Evolutionary conservation across 208 protist species (phyloP), one percentile per base, ranked within the genome.

Genomic region (Trypanosomatidae sp.): DNA sequence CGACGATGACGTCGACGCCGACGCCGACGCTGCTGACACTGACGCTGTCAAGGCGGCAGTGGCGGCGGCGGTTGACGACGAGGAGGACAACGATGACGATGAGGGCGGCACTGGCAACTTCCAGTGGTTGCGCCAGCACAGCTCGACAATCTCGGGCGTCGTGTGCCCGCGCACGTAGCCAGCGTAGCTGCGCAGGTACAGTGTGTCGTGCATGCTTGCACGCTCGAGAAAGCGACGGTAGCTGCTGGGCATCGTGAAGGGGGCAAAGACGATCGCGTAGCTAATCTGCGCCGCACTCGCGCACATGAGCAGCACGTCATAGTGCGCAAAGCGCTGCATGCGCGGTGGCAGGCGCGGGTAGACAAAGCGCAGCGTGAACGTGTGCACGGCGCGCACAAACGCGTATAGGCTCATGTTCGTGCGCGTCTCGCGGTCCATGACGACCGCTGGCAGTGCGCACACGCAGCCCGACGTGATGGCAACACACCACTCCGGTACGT

Each of bases 241-340:
- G n/a, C 71, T 68, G 46, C 48, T 57, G 6, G 79, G 79, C 52
- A 88, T 45, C n/a, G 79, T 76, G 51, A 61, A 62, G 15, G 68
- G 78, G 16, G 77, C 68, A 53, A 85, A 92, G 13, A 87, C 38
- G 32, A 61, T 62, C 20, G 66, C 63, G 53, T 92, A 92, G 18
- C 64, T 37, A 43, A 92, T 92, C 48, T 92, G 79, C 19, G 62
- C 59, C 2, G 76, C 55, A 53, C 71, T 85, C 24, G 78, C 56
- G 43, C 75, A 87, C 79, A 92, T 87, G 22, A 73, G 40, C 27
- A 83, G 24, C 50, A 83, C 63, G 38, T 92, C 84, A 57, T 89
- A 92, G 48, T 92, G 61, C 1, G 64, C 33, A 52, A 92, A 92
- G 7, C 61, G 27, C 28, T 66, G 63, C 7, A 87, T 38, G 8